phyloP scores from a whole-genome alignment of 2,329 filamentous ascomycete genomes.

The Penicillium occitanis region DNA sequence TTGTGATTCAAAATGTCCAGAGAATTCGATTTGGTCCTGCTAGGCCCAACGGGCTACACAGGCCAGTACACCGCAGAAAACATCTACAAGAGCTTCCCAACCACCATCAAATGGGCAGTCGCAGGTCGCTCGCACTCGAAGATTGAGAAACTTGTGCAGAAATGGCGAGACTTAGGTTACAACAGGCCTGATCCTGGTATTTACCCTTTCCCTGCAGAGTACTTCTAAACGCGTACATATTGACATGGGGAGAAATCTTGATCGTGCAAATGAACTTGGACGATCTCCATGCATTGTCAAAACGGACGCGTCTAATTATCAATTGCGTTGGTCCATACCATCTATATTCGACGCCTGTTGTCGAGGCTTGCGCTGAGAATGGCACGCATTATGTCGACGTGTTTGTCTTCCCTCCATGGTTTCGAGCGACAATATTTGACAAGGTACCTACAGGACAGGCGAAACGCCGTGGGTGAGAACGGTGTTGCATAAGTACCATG shows the following conservation, averaged over 20 bases:
- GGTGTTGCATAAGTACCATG: conserved; percentile 62
- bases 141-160: conserved; percentile 65
- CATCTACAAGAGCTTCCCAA: conserved; percentile 68
- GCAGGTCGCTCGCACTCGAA: conserved; percentile 79
- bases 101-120: conserved; percentile 81
- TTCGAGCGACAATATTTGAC: conserved; percentile 6
- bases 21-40: conserved; percentile 65
- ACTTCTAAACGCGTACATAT: too few species aligned
- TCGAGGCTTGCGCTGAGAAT: conserved; percentile 63
- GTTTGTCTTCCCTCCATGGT: conserved; percentile 31
- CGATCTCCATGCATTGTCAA: conserved; percentile 53
- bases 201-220: neutral
- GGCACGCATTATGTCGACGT: conserved; percentile 69
- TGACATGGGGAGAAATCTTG: conserved; percentile 41
- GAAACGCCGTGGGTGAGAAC: conserved; percentile 64
- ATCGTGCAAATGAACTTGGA: conserved; percentile 49
- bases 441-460: conserved; percentile 50
- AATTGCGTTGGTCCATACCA: conserved; percentile 65
- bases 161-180: conserved; percentile 65
- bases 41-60: conserved; percentile 78
- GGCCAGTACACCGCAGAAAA: conserved; percentile 75
- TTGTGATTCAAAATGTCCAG: conserved; percentile 29
- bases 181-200: conserved; percentile 70
- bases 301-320: conserved; percentile 59
- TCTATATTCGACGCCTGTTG: conserved; percentile 62